phyloP scores from a whole-genome alignment of 2,329 filamentous ascomycete genomes.

The Colletotrichum endophyticum region DNA sequence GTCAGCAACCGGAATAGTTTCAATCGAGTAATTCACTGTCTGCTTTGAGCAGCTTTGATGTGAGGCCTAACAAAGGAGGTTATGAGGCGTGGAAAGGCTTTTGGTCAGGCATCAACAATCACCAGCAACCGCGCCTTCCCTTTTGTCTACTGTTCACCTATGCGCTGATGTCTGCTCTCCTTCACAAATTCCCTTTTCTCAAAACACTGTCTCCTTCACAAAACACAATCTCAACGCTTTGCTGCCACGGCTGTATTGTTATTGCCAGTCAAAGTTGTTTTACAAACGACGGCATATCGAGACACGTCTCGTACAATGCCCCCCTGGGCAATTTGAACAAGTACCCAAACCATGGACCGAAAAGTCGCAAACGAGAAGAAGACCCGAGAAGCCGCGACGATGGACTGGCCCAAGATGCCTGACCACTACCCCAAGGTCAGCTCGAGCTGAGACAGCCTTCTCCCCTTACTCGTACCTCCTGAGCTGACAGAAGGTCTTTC shows the following conservation, averaged over 20 bases:
- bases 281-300: background rate
- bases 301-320: background rate
- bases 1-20: background rate
- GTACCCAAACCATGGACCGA: background rate
- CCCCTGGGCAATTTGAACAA: background rate
- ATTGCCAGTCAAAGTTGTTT: background rate
- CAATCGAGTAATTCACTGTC: background rate
- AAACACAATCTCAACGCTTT: background rate
- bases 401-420: background rate
- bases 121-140: background rate
- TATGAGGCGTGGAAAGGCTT: background rate
- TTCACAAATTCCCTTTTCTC: background rate
- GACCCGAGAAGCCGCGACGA: background rate
- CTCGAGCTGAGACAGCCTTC: background rate
- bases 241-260: background rate
- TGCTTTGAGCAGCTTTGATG: background rate
- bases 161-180: accelerated
- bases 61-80: background rate
- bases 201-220: background rate
- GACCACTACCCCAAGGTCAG: background rate
- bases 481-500: background rate
- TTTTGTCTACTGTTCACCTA: accelerated
- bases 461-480: no score
- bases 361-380: background rate
- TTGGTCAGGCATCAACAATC: background rate